phyloP scores from a whole-genome alignment of 1,139 yeast genomes.

The Eremothecium sinecaudum region DNA sequence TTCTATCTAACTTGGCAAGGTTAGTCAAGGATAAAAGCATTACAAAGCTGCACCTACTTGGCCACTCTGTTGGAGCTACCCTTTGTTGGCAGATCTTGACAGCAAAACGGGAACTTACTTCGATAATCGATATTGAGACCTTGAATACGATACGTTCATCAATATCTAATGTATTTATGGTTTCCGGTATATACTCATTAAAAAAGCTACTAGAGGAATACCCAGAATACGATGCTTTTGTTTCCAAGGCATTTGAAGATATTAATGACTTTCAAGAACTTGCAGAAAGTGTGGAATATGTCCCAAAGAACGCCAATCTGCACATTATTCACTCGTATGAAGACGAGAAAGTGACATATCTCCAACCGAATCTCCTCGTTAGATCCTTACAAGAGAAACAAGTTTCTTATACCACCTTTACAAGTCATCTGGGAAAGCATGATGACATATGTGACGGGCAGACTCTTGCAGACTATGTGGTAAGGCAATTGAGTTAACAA shows the following conservation, averaged over 20 bases:
- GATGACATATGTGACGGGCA: conserved; percentile 25
- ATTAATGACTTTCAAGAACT: conserved; percentile 14
- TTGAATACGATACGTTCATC: neutral
- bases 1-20: conserved; percentile 37
- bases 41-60: conserved; percentile 38
- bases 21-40: conserved; percentile 27
- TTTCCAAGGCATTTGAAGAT: conserved; percentile 35
- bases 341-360: conserved; percentile 26
- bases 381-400: conserved; percentile 11
- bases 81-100: conserved; percentile 47
- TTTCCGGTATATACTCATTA: conserved; percentile 44
- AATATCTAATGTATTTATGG: conserved; percentile 20
- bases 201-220: conserved; percentile 35
- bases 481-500: too few species aligned
- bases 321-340: conserved; percentile 27
- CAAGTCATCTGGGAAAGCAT: conserved; percentile 26
- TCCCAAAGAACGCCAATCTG: conserved; percentile 9
- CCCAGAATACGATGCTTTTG: conserved; percentile 36
- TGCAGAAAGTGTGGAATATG: conserved; percentile 4
- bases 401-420: conserved; percentile 13
- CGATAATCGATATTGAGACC: neutral
- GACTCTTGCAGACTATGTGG: conserved; percentile 23
- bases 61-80: conserved; percentile 83
- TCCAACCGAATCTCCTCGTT: conserved; percentile 23
- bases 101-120: neutral